phyloP scores from a whole-genome alignment of 1,284 basidiomycete genomes.

The Neonothopanus nambi region DNA sequence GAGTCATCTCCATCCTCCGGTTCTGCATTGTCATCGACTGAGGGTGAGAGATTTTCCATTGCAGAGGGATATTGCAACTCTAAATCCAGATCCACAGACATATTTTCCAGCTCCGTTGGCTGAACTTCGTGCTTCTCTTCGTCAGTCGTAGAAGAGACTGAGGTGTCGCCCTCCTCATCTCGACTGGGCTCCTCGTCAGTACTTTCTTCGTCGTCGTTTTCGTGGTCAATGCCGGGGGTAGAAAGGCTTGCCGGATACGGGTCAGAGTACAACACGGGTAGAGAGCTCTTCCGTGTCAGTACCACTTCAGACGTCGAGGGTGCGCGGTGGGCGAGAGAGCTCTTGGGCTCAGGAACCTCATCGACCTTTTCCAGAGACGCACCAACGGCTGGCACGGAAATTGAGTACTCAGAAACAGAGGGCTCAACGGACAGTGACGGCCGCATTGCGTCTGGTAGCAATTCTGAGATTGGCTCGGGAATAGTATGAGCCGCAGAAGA shows the following conservation, averaged over 20 bases:
- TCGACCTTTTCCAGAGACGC: no score
- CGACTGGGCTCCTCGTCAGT: slow-evolving; percentile 11
- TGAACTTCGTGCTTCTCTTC: neutral
- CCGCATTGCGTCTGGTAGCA: neutral
- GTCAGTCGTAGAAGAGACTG: slow-evolving; percentile 7
- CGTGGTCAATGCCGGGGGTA: slow-evolving; percentile 1
- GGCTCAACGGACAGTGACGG: neutral
- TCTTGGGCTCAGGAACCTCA: no score
- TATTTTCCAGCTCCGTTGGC: neutral
- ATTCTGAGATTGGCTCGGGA: neutral
- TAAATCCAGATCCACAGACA: neutral
- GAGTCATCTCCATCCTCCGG: slow-evolving; percentile 19
- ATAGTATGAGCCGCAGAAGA: neutral
- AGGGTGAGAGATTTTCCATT: slow-evolving; percentile 15
- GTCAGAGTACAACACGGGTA: slow-evolving; percentile 2
- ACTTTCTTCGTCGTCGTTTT: neutral
- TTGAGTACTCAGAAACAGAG: neutral
- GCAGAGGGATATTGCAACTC: slow-evolving; percentile 10
- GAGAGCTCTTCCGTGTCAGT: neutral
- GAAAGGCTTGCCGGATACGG: slow-evolving; percentile 14
- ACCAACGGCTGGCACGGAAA: no score
- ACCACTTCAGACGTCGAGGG: no score
- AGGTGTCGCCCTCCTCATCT: slow-evolving; percentile 9
- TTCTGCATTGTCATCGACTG: slow-evolving; percentile 11
- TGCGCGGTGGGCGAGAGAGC: no score